Evolutionary conservation across 73 alveolate genomes (phyloP).

Genomic region (Tetrahymena elliotti): DNA sequence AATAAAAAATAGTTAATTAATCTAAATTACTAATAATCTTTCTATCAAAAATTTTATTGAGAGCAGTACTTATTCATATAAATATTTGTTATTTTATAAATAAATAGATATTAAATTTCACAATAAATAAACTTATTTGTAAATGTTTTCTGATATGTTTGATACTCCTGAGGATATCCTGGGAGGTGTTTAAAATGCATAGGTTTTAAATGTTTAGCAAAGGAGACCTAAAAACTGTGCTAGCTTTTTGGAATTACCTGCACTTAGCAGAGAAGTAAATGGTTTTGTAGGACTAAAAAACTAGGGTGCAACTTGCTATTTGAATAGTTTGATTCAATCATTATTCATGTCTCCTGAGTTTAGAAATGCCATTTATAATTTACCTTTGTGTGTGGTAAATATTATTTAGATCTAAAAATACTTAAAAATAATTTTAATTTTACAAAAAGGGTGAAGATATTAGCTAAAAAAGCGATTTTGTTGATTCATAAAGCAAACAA

Average conservation of each 20-base stretch:
- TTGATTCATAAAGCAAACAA: conserved; percentile 64
- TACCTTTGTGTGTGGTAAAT: conserved; percentile 79
- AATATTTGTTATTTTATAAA: too few species aligned
- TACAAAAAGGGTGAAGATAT: conserved; percentile 16
- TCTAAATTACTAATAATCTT: too few species aligned
- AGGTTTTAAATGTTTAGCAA: background rate
- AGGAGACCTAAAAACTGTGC: conserved; percentile 34
- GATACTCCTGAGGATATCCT: background rate
- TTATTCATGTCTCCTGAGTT: conserved; percentile 96
- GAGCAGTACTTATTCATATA: background rate
- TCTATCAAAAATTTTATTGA: background rate
- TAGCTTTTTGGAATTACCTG: conserved; percentile 73
- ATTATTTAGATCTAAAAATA: background rate
- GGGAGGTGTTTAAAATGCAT: background rate
- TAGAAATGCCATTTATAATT: conserved; percentile 66
- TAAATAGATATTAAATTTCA: background rate
- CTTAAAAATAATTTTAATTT: background rate
- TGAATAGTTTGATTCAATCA: conserved; percentile 90
- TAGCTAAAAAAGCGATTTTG: conserved; percentile 42
- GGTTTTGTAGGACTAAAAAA: conserved; percentile 91
- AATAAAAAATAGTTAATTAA: too few species aligned
- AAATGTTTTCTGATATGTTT: background rate
- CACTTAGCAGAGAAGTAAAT: conserved; percentile 54
- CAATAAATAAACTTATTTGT: too few species aligned
- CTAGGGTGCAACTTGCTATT: conserved; percentile 96